Base-by-base conservation (phyloP, 1,284 basidiomycete species). In the Trichosporon inkin region DNA sequence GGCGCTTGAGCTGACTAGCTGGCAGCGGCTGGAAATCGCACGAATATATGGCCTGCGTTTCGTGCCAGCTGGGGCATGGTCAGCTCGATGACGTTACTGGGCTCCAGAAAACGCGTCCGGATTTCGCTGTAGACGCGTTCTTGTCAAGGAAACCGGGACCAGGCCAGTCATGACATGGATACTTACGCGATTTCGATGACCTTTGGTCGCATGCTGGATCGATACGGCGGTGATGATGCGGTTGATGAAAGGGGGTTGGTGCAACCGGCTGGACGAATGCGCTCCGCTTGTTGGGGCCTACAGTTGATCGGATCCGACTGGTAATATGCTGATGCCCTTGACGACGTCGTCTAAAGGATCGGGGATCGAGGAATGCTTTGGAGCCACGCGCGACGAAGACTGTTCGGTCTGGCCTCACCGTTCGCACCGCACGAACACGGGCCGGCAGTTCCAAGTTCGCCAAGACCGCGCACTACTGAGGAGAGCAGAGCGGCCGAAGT, bases 21-120 rank as follows among this genome's bases (percentile, higher is more conserved):
- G 78, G 75, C n/a, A 80, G 67, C 2, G 90, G 88, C 73, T 97
- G 93, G 71, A 95, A 94, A 82, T 97, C 93, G 77, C 90, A 92
- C 17, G 90, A 89, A 57, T 91, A 92, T 76, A 96, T 93, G 24
- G 93, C 92, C 74, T 90, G 92, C 1, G 77, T 79, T 81, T 94
- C 90, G 82, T 96, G 92, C 93, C 93, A 97, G 38, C 78, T 80
- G 61, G 17, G n/a, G 24, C 20, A 39, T 28, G 22, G 49, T 60
- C 34, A 59, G 57, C 24, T 16, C 16, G n/a, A 49, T 49, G 44
- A 49, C 44, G 44, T 49, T 22, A 28, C n/a, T 24, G 13, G 19
- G 13, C n/a, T 49, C 44, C 44, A 49, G 22, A n/a, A 49, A 28
- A 49, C 44, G 44, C 44, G 44, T 49, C 44, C 24, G n/a, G 10